Conservation (phyloP, 306 rosid genomes). For the Casuarina equisetifolia region DNA sequence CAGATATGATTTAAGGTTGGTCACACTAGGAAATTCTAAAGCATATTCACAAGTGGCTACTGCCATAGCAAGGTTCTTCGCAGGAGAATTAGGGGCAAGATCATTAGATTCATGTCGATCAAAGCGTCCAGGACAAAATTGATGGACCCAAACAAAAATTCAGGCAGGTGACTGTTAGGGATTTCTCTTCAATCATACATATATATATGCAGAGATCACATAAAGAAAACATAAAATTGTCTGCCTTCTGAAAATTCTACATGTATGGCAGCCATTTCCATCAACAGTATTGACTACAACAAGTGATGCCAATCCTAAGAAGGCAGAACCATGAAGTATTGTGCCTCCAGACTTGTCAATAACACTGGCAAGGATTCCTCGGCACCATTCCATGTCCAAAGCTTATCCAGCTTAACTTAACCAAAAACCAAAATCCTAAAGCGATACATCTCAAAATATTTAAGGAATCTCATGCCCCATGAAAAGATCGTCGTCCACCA, state of each 20-base stretch:
- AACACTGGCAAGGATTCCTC: neutral
- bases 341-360: neutral
- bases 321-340: neutral
- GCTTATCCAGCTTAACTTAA: neutral
- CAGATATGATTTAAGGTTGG: neutral
- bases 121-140: neutral
- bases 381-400: neutral
- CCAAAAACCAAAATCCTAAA: neutral
- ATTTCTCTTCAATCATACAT: too few relatives aligned
- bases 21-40: neutral
- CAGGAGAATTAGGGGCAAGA: neutral
- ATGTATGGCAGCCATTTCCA: neutral
- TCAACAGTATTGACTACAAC: neutral
- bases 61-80: neutral
- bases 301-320: neutral
- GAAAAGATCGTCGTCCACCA: neutral
- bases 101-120: neutral
- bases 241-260: neutral
- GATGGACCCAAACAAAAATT: neutral
- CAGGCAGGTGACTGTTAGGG: neutral
- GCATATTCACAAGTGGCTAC: neutral
- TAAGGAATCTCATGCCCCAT: neutral
- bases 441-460: neutral
- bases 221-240: neutral
- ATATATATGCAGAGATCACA: too few relatives aligned